Evolutionary conservation across 2,329 filamentous ascomycete species (phyloP).

Genomic region (Trichoderma atroviride): DNA sequence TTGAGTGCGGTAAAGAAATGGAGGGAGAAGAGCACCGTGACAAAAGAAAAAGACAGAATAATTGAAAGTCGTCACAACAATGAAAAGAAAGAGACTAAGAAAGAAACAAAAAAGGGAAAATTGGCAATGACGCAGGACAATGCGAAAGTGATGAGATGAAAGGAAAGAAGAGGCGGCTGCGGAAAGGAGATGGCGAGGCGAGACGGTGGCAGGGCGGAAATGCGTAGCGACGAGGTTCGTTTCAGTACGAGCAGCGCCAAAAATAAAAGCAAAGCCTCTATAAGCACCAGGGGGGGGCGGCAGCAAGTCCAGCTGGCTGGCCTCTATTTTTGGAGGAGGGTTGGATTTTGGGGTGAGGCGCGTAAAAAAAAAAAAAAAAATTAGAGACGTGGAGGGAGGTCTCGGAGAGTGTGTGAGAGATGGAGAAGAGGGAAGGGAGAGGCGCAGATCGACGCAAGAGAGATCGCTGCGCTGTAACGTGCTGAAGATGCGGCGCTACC

Average conservation of each 20-base stretch:
- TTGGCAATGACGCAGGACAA: constrained; percentile 5
- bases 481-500: constrained; percentile 1
- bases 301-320: constrained; percentile 1
- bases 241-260: constrained; percentile 22
- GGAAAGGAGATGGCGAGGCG: constrained; percentile 23
- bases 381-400: background rate
- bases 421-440: background rate
- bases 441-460: background rate
- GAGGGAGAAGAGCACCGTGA: constrained; percentile 4
- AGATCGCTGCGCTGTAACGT: constrained; percentile 4
- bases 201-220: constrained; percentile 6
- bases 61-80: constrained; percentile 5
- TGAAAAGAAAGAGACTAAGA: background rate
- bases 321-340: background rate
- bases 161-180: constrained; percentile 2
- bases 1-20: constrained; percentile 1
- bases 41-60: background rate
- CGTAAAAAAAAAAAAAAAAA: background rate
- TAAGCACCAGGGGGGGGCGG: constrained; percentile 1
- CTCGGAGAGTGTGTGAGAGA: background rate
- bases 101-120: background rate
- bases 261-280: constrained; percentile 12
- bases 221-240: constrained; percentile 19
- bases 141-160: background rate
- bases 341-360: background rate